phyloP scores from a whole-genome alignment of 1,284 basidiomycete genomes.

The Pseudozyma sp. region DNA sequence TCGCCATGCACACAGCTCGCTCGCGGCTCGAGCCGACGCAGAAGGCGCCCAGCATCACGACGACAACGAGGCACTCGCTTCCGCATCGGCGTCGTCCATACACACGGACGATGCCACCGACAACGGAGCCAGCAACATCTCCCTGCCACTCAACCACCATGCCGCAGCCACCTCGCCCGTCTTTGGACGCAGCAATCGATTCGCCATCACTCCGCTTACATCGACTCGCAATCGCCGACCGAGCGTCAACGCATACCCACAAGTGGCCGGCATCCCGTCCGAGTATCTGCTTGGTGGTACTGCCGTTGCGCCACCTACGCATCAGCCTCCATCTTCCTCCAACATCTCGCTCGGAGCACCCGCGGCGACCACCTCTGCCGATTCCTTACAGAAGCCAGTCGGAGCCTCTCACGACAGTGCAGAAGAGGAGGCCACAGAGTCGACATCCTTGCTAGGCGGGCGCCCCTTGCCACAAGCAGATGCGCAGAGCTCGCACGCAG shows the following conservation, averaged over 20 bases:
- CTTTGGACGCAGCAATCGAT: conserved; percentile 32
- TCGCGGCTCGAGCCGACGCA: background rate
- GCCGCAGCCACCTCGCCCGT: conserved; percentile 22
- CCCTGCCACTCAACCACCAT: conserved; percentile 29
- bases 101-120: conserved; percentile 29
- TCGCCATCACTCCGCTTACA: conserved; percentile 24
- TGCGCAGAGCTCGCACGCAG: conserved; percentile 3
- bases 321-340: conserved; percentile 20
- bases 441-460: conserved; percentile 33
- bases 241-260: conserved; percentile 44
- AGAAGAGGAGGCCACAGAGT: conserved; percentile 17
- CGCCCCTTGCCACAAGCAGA: background rate
- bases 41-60: conserved; percentile 22
- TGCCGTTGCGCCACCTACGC: conserved; percentile 37
- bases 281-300: conserved; percentile 49
- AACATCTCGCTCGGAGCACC: conserved; percentile 29
- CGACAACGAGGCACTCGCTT: conserved; percentile 13
- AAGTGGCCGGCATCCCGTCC: conserved; percentile 50
- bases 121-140: conserved; percentile 40
- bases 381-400: conserved; percentile 5
- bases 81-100: conserved; percentile 25
- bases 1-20: conserved; percentile 5
- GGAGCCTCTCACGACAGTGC: conserved; percentile 1
- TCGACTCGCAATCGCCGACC: conserved; percentile 38
- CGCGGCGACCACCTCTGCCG: conserved; percentile 1